phyloP scores from a whole-genome alignment of 441 rosid genomes.

The Francoa sonchifolia region DNA sequence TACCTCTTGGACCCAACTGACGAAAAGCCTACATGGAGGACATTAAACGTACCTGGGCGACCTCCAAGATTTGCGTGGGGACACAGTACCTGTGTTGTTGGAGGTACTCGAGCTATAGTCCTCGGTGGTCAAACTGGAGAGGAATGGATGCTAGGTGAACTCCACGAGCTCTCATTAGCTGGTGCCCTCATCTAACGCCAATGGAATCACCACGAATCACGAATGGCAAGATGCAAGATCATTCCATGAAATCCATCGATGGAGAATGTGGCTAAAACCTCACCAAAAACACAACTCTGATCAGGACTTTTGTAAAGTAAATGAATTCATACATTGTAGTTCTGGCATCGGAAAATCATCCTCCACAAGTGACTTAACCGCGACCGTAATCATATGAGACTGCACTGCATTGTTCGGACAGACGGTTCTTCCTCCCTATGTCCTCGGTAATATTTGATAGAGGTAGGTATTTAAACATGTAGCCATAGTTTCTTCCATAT shows the following conservation, averaged over 20 bases:
- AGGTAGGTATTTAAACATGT: too few species aligned
- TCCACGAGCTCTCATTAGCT: constrained; percentile 68
- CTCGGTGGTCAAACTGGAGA: constrained; percentile 95
- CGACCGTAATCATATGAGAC: too few species aligned
- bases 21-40: constrained; percentile 87
- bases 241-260: constrained; percentile 9
- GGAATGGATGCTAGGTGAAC: constrained; percentile 92
- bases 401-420: too few species aligned
- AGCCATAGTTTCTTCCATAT: too few species aligned
- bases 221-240: constrained; percentile 10
- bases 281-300: too few species aligned
- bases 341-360: too few species aligned
- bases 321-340: too few species aligned
- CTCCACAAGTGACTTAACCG: too few species aligned
- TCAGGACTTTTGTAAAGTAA: too few species aligned
- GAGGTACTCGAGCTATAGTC: constrained; percentile 78
- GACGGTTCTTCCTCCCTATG: too few species aligned
- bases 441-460: too few species aligned
- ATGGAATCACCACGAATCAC: constrained; percentile 5
- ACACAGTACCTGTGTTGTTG: constrained; percentile 90
- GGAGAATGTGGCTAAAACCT: constrained; percentile 14
- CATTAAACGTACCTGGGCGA: constrained; percentile 70
- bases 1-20: constrained; percentile 85
- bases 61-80: constrained; percentile 97
- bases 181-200: constrained; percentile 35